Percentiles rank a stretch among this genome's conserved stretches.
phyloP scores from a whole-genome alignment of 2,329 filamentous ascomycete genomes.

The Xylaria polymorpha region DNA sequence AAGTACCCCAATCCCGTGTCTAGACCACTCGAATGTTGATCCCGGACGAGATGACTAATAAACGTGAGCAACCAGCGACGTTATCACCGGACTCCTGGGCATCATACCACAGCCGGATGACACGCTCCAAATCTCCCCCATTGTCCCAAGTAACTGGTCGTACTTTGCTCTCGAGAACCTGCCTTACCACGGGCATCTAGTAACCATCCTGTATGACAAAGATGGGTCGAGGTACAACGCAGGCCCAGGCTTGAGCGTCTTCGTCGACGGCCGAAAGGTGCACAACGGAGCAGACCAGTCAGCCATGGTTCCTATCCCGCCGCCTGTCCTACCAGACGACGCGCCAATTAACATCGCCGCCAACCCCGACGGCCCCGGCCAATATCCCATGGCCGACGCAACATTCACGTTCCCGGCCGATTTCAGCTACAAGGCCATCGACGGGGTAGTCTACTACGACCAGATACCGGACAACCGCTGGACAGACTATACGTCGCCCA shows the following conservation, averaged over 20 bases:
- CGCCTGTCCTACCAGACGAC: conserved; percentile 37
- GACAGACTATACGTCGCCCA: conserved; percentile 53
- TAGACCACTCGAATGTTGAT: neutral
- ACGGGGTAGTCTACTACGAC: conserved; percentile 57
- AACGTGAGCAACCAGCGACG: conserved; percentile 44
- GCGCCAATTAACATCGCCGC: conserved; percentile 55
- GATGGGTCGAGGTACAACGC: conserved; percentile 53
- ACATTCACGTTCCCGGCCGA: conserved; percentile 52
- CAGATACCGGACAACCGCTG: conserved; percentile 54
- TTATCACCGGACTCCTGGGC: conserved; percentile 58
- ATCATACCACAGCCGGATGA: conserved; percentile 55
- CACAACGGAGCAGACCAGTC: conserved; percentile 41
- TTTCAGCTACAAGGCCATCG: conserved; percentile 54
- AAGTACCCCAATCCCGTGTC: neutral
- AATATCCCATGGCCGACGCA: conserved; percentile 52
- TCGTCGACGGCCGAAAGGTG: conserved; percentile 51
- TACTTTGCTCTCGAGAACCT: conserved; percentile 58
- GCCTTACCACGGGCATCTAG: conserved; percentile 56
- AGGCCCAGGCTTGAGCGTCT: conserved; percentile 53
- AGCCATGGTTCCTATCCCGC: conserved; percentile 38
- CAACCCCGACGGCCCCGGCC: conserved; percentile 52
- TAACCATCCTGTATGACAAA: conserved; percentile 56
- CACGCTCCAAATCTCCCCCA: conserved; percentile 53
- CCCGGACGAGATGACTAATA: conserved; percentile 9
- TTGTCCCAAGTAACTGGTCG: conserved; percentile 52